Evolutionary conservation across 164 flowering plant genomes (phyloP), one percentile per base, ranked within the genome.

Genomic region (Macadamia tetraphylla): DNA sequence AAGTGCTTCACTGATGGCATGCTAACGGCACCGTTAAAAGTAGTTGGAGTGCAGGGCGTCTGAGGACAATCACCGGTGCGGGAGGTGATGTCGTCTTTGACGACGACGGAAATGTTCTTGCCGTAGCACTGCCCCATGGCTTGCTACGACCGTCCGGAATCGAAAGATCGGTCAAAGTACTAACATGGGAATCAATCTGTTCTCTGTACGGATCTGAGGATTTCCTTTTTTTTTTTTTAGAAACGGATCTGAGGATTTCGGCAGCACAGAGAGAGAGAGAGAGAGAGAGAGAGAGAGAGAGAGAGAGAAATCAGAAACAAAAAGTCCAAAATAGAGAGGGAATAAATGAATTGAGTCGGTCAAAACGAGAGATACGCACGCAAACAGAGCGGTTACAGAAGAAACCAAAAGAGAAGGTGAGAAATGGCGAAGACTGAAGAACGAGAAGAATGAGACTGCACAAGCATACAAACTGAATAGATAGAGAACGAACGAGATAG

Each of bases 121-220:
- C 91, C 91, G 80, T 84, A 90, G 77, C 96, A 90, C 86, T 84
- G 91, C 53, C 96, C 96, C 96, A 88, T 90, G 69, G 67, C 43
- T 57, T 42, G 67, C 67, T 55, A 63, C 60, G 67, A 46, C 23
- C 14, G 23, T 1, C 2, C 49, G 13, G 49, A 51, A 23, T 12
- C 40, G 40, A 35, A 7, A 32, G 59, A 15, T 55, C 56, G 31
- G 62, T 64, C 66, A 73, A 60, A 64, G 57, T 42, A 44, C 15
- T 12, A 6, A 40, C 69, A 73, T 73, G 48, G 32, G 66, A 55
- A 35, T 35, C 40, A 56, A 58, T 29, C 12, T 0, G 29, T 11
- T 44, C 15, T 23, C 48, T 42, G 56, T 31, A 42, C 53, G 13
- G 66, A 63, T 52, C 72, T 35, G 23, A 23, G 23, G 23, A 23